phyloP scores from a whole-genome alignment of 139 green algal genomes.

The Coccomyxa sp. region DNA sequence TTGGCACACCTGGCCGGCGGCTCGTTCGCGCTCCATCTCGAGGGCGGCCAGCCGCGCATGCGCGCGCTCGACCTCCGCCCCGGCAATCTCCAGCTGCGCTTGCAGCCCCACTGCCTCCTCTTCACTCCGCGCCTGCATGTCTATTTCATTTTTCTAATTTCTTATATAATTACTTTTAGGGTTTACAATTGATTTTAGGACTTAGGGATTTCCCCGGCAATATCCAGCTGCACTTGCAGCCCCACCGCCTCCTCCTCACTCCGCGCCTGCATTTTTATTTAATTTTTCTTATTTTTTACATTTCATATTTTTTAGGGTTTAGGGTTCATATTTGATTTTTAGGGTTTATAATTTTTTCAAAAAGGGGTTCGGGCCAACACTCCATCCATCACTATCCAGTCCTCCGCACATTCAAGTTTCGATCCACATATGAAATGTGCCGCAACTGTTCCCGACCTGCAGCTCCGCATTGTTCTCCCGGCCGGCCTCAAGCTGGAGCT shows the following conservation, averaged over 20 bases:
- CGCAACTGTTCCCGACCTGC: conserved; percentile 19
- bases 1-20: neutral
- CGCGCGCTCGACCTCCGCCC: conserved; percentile 56
- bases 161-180: too few species aligned
- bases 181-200: too few species aligned
- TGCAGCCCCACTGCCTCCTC: conserved; percentile 45
- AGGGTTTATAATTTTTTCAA: too few species aligned
- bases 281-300: too few species aligned
- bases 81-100: conserved; percentile 71
- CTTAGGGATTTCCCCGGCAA: too few species aligned
- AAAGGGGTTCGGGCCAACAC: too few species aligned
- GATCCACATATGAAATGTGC: too few species aligned
- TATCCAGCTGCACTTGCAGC: conserved; percentile 66
- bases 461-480: conserved; percentile 50
- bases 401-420: too few species aligned
- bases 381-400: too few species aligned
- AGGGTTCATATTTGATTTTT: too few species aligned
- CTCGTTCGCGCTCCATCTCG: conserved; percentile 64
- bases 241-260: conserved; percentile 56
- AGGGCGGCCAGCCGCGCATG: conserved; percentile 57
- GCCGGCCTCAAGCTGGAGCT: conserved; percentile 58
- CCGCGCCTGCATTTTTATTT: conserved; percentile 42
- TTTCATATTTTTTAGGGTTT: too few species aligned
- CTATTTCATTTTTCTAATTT: neutral
- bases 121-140: conserved; percentile 52